Base-by-base conservation (phyloP, 805 yeast genomes). In the Nakazawaea ambrosiae region DNA sequence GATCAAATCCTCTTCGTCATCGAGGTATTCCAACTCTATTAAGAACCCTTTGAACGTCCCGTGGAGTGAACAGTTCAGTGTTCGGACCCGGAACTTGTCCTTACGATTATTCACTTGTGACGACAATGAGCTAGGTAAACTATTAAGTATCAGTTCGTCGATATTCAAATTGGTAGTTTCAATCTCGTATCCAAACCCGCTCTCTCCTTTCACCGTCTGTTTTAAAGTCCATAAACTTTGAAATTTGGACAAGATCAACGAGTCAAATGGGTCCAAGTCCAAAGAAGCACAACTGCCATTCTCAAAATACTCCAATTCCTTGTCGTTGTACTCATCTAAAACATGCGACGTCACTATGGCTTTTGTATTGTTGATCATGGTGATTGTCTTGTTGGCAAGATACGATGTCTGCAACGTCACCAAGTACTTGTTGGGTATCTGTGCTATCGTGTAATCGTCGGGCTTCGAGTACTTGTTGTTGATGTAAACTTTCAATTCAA, bases 21-120 rank as follows among this genome's bases (percentile, higher is more conserved):
- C 61, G 5, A 59, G 30, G 39, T 60, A 65, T 40, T 73, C 80
- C 2, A 80, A 64, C 47, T 80, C 82, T 20, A 84, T 69, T 26
- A 84, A 53, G 26, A 84, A 66, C 0, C 88, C 88, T 43, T 79
- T 73, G 62, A 81, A 84, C 15, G 66, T 66, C 1, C 95, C 94
- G 51, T 82, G 88, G 11, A 83, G 64, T 34, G 78, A 76, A 27
- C 84, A 75, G 50, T 84, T 85, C 30, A 84, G 78, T 0, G 88
- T 72, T 27, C 86, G 61, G 3, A 85, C 60, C 7, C 63, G 58
- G 47, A 78, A 65, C 27, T 61, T 65, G 12, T 79, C 81, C 33
- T 60, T 55, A 15, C 35, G 40, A 11, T 33, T 33, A 16, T 52
- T 53, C 11, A 39, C 42, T 27, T 31, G 27, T 7, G 34, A 12